Percentiles rank a stretch among this genome's conserved stretches.
Evolutionary conservation across 768 basidiomycete genomes (phyloP).

Genomic region (Pisolithus tinctorius): DNA sequence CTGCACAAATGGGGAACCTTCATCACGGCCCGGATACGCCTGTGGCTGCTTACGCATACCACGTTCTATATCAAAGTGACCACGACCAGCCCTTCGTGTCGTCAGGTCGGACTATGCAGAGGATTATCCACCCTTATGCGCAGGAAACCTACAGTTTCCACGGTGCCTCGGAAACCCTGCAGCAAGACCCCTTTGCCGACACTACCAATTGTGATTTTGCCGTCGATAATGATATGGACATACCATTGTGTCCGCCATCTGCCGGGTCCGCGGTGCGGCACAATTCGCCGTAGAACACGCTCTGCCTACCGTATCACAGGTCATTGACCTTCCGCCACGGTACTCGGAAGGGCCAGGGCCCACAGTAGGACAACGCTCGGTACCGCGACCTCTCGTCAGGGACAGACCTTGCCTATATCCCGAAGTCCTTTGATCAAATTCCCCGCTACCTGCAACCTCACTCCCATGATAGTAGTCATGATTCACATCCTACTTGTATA

Average conservation of each 20-base stretch:
- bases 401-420: constrained; percentile 8
- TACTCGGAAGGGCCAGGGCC: constrained; percentile 23
- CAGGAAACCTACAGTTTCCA: constrained; percentile 4
- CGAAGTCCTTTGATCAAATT: background rate
- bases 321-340: too few relatives aligned
- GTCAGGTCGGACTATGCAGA: background rate
- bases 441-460: background rate
- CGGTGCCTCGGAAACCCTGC: background rate
- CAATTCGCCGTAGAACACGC: too few relatives aligned
- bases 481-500: too few relatives aligned
- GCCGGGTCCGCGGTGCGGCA: background rate
- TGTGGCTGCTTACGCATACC: constrained; percentile 30
- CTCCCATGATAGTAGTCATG: constrained; percentile 1
- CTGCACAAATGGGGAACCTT: constrained; percentile 20
- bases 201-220: constrained; percentile 17
- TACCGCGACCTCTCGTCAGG: constrained; percentile 7
- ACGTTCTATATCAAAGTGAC: constrained; percentile 25
- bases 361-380: constrained; percentile 1
- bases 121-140: background rate
- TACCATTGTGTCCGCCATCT: background rate
- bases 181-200: background rate
- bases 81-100: constrained; percentile 9
- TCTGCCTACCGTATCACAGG: too few relatives aligned
- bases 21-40: constrained; percentile 9
- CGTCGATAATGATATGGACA: constrained; percentile 13